Evolutionary conservation across 345 rosid species (phyloP).

Genomic region (Isatis tinctoria): DNA sequence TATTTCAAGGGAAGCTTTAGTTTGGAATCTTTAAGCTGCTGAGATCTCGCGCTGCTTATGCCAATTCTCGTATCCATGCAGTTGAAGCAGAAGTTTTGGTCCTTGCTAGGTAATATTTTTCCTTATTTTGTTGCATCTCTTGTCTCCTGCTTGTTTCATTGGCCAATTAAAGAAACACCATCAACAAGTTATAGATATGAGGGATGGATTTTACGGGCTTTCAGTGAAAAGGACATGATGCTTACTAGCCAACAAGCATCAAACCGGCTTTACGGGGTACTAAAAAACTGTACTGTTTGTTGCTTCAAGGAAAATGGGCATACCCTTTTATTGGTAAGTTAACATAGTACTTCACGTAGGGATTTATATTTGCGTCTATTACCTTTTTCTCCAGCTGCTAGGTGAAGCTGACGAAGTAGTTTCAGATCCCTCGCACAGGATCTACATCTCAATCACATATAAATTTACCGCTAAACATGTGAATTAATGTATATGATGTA

Average conservation of each 20-base stretch:
- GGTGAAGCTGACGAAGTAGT: background rate
- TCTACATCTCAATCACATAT: too few species aligned
- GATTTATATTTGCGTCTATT: background rate
- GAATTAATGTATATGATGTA: too few species aligned
- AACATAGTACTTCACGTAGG: background rate
- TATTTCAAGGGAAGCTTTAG: constrained; percentile 60
- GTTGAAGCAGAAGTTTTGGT: constrained; percentile 77
- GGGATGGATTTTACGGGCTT: background rate
- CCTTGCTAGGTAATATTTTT: constrained; percentile 60
- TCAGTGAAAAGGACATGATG: constrained; percentile 75
- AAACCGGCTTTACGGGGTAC: constrained; percentile 41
- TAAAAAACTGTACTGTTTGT: constrained; percentile 62
- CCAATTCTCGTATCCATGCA: constrained; percentile 81
- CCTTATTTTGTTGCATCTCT: too few species aligned
- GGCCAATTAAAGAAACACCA: background rate
- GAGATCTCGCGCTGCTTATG: constrained; percentile 58
- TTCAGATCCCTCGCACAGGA: too few species aligned
- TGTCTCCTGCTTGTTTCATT: background rate
- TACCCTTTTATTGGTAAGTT: constrained; percentile 62
- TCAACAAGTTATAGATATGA: constrained; percentile 3
- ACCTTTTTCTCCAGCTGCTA: background rate
- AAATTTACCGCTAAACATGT: too few species aligned
- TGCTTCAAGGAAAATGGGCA: constrained; percentile 78
- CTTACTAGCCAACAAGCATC: constrained; percentile 79
- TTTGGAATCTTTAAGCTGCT: constrained; percentile 76